A percentile compares a stretch with the other conserved stretches of the same genome.
phyloP scores from a whole-genome alignment of 2,329 filamentous ascomycete species.

The Dactylonectria macrodidyma region DNA sequence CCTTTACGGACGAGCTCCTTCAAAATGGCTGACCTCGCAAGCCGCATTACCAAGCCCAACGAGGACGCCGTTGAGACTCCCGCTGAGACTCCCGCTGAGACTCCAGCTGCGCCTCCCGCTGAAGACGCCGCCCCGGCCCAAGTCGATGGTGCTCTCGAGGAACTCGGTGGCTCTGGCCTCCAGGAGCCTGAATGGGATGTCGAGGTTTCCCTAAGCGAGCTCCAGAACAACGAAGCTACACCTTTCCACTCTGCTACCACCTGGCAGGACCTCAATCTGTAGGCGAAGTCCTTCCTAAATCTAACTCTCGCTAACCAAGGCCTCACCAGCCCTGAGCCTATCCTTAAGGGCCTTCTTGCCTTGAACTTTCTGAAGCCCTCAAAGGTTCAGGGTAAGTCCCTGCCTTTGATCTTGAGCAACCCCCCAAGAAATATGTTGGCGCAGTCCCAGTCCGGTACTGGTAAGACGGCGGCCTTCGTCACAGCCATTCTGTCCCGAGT shows the following conservation, averaged over 20 bases:
- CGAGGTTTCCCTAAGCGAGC: constrained; percentile 91
- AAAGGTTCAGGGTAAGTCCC: constrained; percentile 96
- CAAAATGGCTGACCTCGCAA: constrained; percentile 66
- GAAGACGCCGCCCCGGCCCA: constrained; percentile 50
- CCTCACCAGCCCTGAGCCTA: constrained; percentile 59
- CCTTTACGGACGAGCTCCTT: constrained; percentile 14
- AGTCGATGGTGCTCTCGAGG: constrained; percentile 55
- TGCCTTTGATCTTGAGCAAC: constrained; percentile 88
- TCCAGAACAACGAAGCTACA: constrained; percentile 88
- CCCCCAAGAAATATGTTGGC: constrained; percentile 96
- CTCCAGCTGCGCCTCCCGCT: constrained; percentile 30
- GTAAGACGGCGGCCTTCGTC: constrained; percentile 97
- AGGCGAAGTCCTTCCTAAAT: constrained; percentile 39
- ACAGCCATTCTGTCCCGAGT: constrained; percentile 91
- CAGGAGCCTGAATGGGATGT: constrained; percentile 88
- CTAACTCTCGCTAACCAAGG: constrained; percentile 21
- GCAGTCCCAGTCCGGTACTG: constrained; percentile 98
- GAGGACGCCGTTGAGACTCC: constrained; percentile 44
- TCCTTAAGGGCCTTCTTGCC: constrained; percentile 82
- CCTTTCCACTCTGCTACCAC: constrained; percentile 88
- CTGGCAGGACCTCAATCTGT: constrained; percentile 92
- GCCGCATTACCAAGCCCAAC: constrained; percentile 64
- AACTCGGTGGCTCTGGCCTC: constrained; percentile 66
- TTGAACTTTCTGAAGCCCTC: constrained; percentile 96
- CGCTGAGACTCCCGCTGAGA: constrained; percentile 39